Base-by-base conservation (phyloP, 768 basidiomycete genomes). In the Strobilomyces confusus region DNA sequence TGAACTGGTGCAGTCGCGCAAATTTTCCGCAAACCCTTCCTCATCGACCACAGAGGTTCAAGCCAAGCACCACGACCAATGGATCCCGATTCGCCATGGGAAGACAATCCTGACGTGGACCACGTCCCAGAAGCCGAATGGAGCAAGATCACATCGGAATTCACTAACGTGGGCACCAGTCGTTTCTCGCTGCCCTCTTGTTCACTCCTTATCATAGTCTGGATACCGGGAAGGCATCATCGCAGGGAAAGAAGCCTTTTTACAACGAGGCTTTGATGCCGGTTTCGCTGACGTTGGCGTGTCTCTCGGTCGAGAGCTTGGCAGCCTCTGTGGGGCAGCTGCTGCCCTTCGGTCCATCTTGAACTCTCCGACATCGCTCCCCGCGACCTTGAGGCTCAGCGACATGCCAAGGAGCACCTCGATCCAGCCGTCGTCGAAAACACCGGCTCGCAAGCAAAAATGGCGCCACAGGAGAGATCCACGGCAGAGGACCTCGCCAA, bases 141-240 rank as follows among this genome's bases (percentile, higher is more conserved):
- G 89, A 65, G 73, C 17, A 86, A 77, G 58, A 75, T 91, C 49
- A 80, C 86, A 1, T 75, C 77, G 1, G 80, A 83, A 32, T 91
- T 89, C 66, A 85, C 82, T 20, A 89, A 86, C 62, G 89, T 88
- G 69, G 44, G 77, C 52, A 9, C 8, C 33, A 7, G 15, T 49
- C 42, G 7, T 20, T 9, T 44, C 22, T 19, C 33, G 40, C 51
- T n/a, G 11, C 20, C 45, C 44, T 22, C 42, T 4, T 20, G 32
- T 25, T 58, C 49, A 55, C 41, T 33, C 44, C 14, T 36, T 12
- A 32, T 48, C 43, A 9, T 44, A 97, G 95, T 83, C 83, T 17
- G 95, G 95, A 2, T 98, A 98, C 64, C 83, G 95, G 19, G 95
- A 98, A 72, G 95, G 95, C 7, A 95, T 98, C 61, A 89, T 86